Evolutionary conservation across 2,329 filamentous ascomycete species (phyloP).

Genomic region (Didymella glomerata): DNA sequence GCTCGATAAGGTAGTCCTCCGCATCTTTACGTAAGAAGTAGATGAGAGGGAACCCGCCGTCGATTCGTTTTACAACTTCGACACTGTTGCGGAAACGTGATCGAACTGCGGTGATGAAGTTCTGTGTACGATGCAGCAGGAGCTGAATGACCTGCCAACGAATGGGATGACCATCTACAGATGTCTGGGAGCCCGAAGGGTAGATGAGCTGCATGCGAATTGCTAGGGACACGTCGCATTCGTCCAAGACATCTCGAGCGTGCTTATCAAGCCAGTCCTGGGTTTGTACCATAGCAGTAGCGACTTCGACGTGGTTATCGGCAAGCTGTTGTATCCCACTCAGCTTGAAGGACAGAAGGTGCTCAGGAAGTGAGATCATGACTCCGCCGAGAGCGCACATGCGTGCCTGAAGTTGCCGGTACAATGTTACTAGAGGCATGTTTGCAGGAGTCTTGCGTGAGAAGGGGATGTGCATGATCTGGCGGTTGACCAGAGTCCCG

Average conservation of each 20-base stretch:
- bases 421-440: slow-evolving; percentile 39
- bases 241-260: slow-evolving; percentile 70
- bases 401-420: slow-evolving; percentile 53
- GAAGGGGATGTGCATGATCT: slow-evolving; percentile 66
- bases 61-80: slow-evolving; percentile 55
- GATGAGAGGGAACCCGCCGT: slow-evolving; percentile 61
- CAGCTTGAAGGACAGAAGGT: slow-evolving; percentile 71
- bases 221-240: slow-evolving; percentile 60
- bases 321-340: slow-evolving; percentile 66
- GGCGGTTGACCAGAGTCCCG: slow-evolving; percentile 63
- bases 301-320: slow-evolving; percentile 55
- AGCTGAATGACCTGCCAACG: slow-evolving; percentile 53
- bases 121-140: slow-evolving; percentile 45
- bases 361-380: slow-evolving; percentile 69
- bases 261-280: slow-evolving; percentile 60
- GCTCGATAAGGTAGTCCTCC: slow-evolving; percentile 39
- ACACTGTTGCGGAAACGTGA: slow-evolving; percentile 56
- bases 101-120: slow-evolving; percentile 48
- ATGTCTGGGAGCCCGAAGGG: slow-evolving; percentile 53
- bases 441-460: slow-evolving; percentile 60
- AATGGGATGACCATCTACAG: slow-evolving; percentile 52
- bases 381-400: slow-evolving; percentile 59
- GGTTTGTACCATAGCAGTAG: slow-evolving; percentile 59
- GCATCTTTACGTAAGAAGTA: slow-evolving; percentile 61
- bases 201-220: slow-evolving; percentile 56